These are phyloP conservation scores for Aphanomyces stellatus DNA, from an alignment of 352 stramenopile genomes.

Conservation along the genomic window DNA sequence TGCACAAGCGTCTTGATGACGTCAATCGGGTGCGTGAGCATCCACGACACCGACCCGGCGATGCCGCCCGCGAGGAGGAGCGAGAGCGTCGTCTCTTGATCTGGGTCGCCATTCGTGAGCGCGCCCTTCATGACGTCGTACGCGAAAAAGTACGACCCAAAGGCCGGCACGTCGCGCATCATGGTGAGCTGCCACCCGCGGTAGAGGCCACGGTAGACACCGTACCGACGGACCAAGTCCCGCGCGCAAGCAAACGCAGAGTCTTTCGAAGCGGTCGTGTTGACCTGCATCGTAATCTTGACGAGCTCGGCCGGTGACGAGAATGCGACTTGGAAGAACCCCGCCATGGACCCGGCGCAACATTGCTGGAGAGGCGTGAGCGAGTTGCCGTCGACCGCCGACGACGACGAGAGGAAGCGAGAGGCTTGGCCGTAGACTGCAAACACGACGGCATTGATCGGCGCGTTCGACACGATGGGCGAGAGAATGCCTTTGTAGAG, in stretches of 20 bases:
- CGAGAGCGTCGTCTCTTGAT: constrained; percentile 55
- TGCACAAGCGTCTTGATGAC: constrained; percentile 88
- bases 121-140: constrained; percentile 61
- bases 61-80: constrained; percentile 67
- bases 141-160: constrained; percentile 72
- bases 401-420: constrained; percentile 33
- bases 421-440: constrained; percentile 57
- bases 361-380: constrained; percentile 43
- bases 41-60: constrained; percentile 69
- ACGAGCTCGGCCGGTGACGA: constrained; percentile 66
- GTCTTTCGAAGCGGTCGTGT: constrained; percentile 33
- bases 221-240: constrained; percentile 32
- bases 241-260: constrained; percentile 46
- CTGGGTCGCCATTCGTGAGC: constrained; percentile 39
- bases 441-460: constrained; percentile 80
- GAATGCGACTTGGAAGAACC: constrained; percentile 60
- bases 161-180: constrained; percentile 66
- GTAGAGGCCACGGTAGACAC: constrained; percentile 37
- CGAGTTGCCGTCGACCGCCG: constrained; percentile 23
- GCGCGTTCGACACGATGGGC: constrained; percentile 71
- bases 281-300: constrained; percentile 78
- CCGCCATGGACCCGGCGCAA: constrained; percentile 44
- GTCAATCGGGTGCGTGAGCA: constrained; percentile 74
- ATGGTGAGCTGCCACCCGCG: constrained; percentile 60
- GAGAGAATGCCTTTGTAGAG: constrained; percentile 72